Percentiles rank a stretch among this genome's conserved stretches.
phyloP scores from a whole-genome alignment of 2,329 filamentous ascomycete species.

The Sphaerostilbella broomeana region DNA sequence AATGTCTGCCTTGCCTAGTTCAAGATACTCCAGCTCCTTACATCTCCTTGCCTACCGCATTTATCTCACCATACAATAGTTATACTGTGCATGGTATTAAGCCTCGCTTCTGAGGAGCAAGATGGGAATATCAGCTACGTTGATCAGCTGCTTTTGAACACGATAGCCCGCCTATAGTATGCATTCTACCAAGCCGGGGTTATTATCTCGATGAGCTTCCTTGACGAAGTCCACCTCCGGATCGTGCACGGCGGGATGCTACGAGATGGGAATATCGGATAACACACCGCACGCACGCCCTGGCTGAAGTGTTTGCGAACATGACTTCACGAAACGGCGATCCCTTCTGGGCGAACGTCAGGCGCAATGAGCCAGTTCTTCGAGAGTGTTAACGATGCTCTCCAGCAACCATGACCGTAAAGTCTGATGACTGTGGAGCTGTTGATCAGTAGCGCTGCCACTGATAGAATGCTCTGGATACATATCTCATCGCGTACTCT shows the following conservation, averaged over 20 bases:
- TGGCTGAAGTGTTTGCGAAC: too few species aligned
- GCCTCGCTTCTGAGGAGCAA: conserved; percentile 31
- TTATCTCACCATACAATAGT: conserved; percentile 35
- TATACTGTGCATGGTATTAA: conserved; percentile 39
- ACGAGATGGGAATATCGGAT: background rate
- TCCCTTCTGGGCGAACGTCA: too few species aligned
- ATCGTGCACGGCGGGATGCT: background rate
- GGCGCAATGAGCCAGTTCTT: too few species aligned
- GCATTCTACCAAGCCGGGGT: background rate
- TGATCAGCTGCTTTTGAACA: background rate
- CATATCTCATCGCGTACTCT: too few species aligned
- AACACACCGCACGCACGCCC: too few species aligned
- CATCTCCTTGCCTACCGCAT: conserved; percentile 38
- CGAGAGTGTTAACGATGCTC: too few species aligned
- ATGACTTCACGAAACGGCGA: too few species aligned
- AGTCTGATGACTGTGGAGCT: too few species aligned
- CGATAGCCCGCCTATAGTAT: background rate
- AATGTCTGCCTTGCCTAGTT: conserved; percentile 32
- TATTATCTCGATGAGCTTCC: background rate
- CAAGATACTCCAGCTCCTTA: conserved; percentile 26
- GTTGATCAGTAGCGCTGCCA: too few species aligned
- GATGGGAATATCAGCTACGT: conserved; percentile 12
- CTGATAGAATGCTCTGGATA: too few species aligned
- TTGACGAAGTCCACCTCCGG: background rate
- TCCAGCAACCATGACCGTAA: too few species aligned